Conservation (phyloP, 2,329 filamentous ascomycete genomes). For the Sodiomyces alkalinus region DNA sequence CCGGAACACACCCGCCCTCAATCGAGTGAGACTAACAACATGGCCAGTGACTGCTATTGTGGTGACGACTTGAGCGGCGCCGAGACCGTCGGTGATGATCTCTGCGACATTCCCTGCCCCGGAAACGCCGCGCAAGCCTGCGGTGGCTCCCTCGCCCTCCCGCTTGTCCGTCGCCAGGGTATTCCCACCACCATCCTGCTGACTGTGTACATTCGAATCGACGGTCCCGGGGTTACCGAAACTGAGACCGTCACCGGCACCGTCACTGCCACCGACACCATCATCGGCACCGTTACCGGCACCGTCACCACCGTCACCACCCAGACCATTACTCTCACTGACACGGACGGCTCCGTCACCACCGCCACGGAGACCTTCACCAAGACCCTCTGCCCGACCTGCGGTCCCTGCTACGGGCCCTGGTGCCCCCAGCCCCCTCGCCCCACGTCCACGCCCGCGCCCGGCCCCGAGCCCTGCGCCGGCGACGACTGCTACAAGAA, state of each 20-base stretch:
- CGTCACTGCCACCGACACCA: not conserved
- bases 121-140: slow-evolving; percentile 24
- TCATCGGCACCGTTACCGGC: not conserved
- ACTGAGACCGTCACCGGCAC: not conserved
- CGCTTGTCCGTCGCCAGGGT: slow-evolving; percentile 1
- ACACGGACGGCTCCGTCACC: not conserved
- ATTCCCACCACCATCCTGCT: slow-evolving; percentile 1
- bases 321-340: slow-evolving; percentile 1
- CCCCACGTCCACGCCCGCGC: not conserved
- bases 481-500: slow-evolving; percentile 11
- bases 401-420: slow-evolving; percentile 3
- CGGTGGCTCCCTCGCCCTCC: slow-evolving; percentile 18
- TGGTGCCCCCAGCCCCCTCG: slow-evolving; percentile 3
- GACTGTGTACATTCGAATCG: slow-evolving; percentile 1
- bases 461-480: slow-evolving; percentile 6
- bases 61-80: slow-evolving; percentile 19
- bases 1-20: too few species aligned
- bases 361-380: slow-evolving; percentile 1
- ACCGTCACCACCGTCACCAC: slow-evolving; percentile 1
- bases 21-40: too few species aligned
- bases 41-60: slow-evolving; percentile 25
- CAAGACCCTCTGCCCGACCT: not conserved
- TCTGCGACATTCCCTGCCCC: slow-evolving; percentile 24
- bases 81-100: slow-evolving; percentile 16
- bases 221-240: not conserved